Evolutionary conservation across 371 early-diverging fungal genomes (phyloP), one percentile per base, ranked within the genome.

Genomic region (Rhizopus arrhizus): DNA sequence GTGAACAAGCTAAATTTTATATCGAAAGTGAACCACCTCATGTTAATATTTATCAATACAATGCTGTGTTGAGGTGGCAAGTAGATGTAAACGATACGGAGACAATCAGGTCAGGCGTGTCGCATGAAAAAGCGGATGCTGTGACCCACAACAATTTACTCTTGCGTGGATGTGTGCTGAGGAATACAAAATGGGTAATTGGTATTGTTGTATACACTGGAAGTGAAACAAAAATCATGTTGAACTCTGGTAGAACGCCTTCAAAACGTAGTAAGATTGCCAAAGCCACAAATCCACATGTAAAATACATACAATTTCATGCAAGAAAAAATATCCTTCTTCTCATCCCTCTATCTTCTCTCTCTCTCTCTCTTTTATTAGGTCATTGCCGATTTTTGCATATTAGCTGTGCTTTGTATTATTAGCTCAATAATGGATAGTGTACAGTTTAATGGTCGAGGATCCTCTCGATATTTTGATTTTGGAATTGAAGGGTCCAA

Each of bases 261-360:
- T 91, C 91, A 50, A 99, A 99, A 72, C 90, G 94, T 46, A 93
- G 94, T 69, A 85, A 88, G 35, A 93, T 99, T 56, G 97, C 99
- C 65, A 87, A 89, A 52, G 92, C 92, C 59, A 87, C 98, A 58
- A 98, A 99, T 75, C 90, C 88, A 40, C 95, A 96, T 68, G 90
- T 93, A 80, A 22, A 22, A 22, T 22, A 22, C 22, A 22, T 22
- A 22, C 22, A 22, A 22, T 22, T 22, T 22, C 2, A 22, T 22
- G 22, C 22, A 22, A 22, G 22, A 22, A 22, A 22, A 22, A 22
- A 22, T 22, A n/a, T n/a, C n/a, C n/a, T n/a, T n/a, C n/a, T n/a
- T n/a, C n/a, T n/a, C n/a, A n/a, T n/a, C n/a, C 22, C 22, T 22
- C 2, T 22, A 1, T 22, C 22, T 22, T 2, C 0, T 22, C 22